phyloP scores from a whole-genome alignment of 2,329 filamentous ascomycete species.

The Didymella keratinophila region DNA sequence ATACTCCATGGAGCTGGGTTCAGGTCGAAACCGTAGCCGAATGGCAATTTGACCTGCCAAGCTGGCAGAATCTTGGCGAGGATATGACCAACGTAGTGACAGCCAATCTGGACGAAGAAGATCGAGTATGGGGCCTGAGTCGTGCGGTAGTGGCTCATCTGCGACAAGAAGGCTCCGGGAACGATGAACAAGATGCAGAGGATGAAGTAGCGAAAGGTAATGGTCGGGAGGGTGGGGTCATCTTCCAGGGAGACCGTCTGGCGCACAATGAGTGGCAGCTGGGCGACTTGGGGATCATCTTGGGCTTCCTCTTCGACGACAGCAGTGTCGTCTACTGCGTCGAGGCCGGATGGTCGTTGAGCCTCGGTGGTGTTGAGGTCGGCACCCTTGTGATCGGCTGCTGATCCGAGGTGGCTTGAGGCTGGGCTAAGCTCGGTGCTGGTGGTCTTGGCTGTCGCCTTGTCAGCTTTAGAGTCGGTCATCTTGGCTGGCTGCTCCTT shows the following conservation, averaged over 20 bases:
- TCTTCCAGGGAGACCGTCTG: conserved; percentile 66
- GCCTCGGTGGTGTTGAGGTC: conserved; percentile 8
- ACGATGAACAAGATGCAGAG: conserved; percentile 63
- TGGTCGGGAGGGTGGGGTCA: conserved; percentile 62
- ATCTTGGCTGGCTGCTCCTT: conserved; percentile 15
- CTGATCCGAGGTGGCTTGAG: conserved; percentile 15
- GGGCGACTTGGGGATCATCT: conserved; percentile 43
- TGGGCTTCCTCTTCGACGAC: conserved; percentile 30
- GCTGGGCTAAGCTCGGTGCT: conserved; percentile 24
- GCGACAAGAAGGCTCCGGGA: conserved; percentile 65
- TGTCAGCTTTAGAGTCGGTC: conserved; percentile 21
- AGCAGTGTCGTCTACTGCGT: conserved; percentile 18
- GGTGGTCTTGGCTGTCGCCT: conserved; percentile 24
- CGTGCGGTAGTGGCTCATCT: conserved; percentile 65
- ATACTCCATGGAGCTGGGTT: conserved; percentile 66
- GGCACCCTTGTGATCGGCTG: conserved; percentile 8
- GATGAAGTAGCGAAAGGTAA: conserved; percentile 68
- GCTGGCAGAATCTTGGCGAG: conserved; percentile 61
- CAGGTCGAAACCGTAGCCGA: conserved; percentile 59
- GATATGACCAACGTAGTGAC: conserved; percentile 63
- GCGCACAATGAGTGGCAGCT: conserved; percentile 64
- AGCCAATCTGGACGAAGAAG: conserved; percentile 68
- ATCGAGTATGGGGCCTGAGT: conserved; percentile 66
- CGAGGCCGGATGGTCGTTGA: conserved; percentile 8
- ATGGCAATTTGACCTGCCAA: conserved; percentile 58